Evolutionary conservation across 306 rosid species (phyloP), one percentile per base, ranked within the genome.

Genomic region (Begonia fuchsioides): DNA sequence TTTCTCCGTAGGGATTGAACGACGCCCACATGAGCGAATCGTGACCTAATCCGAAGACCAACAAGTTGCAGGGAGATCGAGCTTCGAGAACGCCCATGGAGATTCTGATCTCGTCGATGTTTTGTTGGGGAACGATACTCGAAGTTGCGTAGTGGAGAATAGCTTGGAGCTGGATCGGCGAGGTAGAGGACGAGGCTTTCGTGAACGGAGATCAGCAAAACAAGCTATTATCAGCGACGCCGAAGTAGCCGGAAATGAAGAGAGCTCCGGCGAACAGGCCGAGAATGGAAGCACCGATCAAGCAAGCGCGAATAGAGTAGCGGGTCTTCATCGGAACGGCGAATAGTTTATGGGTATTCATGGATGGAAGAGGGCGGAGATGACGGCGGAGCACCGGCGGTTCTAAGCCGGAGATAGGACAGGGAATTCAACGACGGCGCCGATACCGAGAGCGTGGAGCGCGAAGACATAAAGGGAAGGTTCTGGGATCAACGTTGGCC

Each of bases 11-110:
- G 8, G 98, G 80, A 40, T 90, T 90, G 2, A 90, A 56, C 10
- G 95, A 71, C 39, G 87, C 80, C 98, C 98, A 84, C 98, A 90
- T 85, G 17, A 81, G 80, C 0, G 98, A 90, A 59, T 90, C 98
- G 64, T 75, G 82, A 39, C 98, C 98, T 32, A 90, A 74, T 0
- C 95, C 98, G 54, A 85, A 85, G 0, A 90, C 81, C 9, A 90
- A 92, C 43, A 90, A 85, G 20, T 85, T 90, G 73, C 70, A 53
- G 0, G 94, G 93, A 12, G 57, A 11, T 10, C 12, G 45, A 11
- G 45, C 53, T 32, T 65, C 18, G 0, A 90, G 68, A 3, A 85
- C 92, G 12, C 77, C 73, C 62, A 74, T 69, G 16, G 94, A 66
- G 57, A 77, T 63, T 54, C 14, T 57, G 75, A 90, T 79, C 81